These are phyloP conservation scores for Plectosphaerella sp. DNA, from an alignment of 2,329 filamentous ascomycete genomes.

Conservation along the genomic window DNA sequence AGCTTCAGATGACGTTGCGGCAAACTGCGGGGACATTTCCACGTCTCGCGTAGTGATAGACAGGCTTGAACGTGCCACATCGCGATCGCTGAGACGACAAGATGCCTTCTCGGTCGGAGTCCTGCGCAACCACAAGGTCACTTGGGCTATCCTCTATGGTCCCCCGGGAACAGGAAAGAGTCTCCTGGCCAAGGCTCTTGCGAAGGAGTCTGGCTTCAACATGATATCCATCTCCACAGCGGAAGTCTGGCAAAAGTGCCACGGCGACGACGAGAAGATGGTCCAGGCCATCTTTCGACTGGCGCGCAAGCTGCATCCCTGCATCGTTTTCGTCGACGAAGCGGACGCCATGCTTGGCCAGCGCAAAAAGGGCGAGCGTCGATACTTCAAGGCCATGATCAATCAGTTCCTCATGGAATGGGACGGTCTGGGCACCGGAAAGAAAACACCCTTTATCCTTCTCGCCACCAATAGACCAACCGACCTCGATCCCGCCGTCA, in stretches of 20 bases:
- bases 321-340: slow-evolving; percentile 24
- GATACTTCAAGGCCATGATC: slow-evolving; percentile 1
- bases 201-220: slow-evolving; percentile 9
- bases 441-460: slow-evolving; percentile 16
- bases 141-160: slow-evolving; percentile 20
- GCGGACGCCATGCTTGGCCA: slow-evolving; percentile 14
- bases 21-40: slow-evolving; percentile 1
- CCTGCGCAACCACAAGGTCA: slow-evolving; percentile 11
- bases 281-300: slow-evolving; percentile 21
- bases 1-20: background rate
- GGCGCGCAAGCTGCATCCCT: slow-evolving; percentile 16
- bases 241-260: slow-evolving; percentile 8
- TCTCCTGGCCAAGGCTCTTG: slow-evolving; percentile 16
- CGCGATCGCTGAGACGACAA: background rate
- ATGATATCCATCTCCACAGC: slow-evolving; percentile 17
- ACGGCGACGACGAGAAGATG: slow-evolving; percentile 19
- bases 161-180: slow-evolving; percentile 25
- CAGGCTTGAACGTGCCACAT: slow-evolving; percentile 2
- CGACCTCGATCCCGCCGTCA: slow-evolving; percentile 32
- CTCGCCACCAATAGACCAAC: slow-evolving; percentile 22
- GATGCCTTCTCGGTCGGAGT: slow-evolving; percentile 14
- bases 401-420: slow-evolving; percentile 20
- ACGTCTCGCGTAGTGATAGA: background rate
- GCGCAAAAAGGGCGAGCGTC: slow-evolving; percentile 7
- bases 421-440: slow-evolving; percentile 17